Evolutionary conservation across 495 filamentous ascomycete genomes (phyloP).

Genomic region (Penicillium macrosclerotiorum): DNA sequence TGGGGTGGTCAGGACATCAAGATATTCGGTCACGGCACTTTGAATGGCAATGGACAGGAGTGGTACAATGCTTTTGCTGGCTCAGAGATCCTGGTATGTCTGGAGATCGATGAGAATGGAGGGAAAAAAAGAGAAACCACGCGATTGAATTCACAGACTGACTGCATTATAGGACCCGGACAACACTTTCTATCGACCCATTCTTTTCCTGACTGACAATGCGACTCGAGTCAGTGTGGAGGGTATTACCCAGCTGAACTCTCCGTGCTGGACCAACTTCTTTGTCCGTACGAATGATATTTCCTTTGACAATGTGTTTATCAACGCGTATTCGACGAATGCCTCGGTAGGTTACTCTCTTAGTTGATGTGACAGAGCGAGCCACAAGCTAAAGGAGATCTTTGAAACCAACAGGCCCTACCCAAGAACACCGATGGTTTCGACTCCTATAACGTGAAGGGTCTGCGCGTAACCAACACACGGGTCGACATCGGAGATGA

Average conservation of each 20-base stretch:
- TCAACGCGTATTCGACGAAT: constrained; percentile 54
- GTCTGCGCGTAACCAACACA: constrained; percentile 47
- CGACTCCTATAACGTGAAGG: constrained; percentile 51
- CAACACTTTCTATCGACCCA: constrained; percentile 53
- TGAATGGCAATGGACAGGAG: constrained; percentile 56
- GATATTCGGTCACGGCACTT: constrained; percentile 50
- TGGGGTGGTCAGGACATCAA: constrained; percentile 58
- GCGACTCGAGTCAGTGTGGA: constrained; percentile 53
- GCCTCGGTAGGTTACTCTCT: constrained; percentile 29
- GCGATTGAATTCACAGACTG: not conserved
- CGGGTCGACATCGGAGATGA: constrained; percentile 56
- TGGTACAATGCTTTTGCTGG: constrained; percentile 52
- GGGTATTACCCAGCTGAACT: constrained; percentile 56
- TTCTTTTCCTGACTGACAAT: constrained; percentile 56
- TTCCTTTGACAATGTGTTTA: constrained; percentile 50
- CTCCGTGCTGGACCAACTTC: constrained; percentile 60
- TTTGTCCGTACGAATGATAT: constrained; percentile 53
- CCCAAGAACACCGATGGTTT: constrained; percentile 62
- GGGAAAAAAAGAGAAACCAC: not conserved
- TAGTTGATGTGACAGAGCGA: too few relatives aligned
- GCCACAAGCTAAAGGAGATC: too few relatives aligned
- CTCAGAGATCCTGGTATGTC: constrained; percentile 39
- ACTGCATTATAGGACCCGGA: constrained; percentile 35
- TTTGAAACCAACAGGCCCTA: constrained; percentile 33
- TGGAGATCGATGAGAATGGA: too few relatives aligned